Evolutionary conservation across 2,329 filamentous ascomycete species (phyloP).

Genomic region (Byssoonygena ceratinophila): DNA sequence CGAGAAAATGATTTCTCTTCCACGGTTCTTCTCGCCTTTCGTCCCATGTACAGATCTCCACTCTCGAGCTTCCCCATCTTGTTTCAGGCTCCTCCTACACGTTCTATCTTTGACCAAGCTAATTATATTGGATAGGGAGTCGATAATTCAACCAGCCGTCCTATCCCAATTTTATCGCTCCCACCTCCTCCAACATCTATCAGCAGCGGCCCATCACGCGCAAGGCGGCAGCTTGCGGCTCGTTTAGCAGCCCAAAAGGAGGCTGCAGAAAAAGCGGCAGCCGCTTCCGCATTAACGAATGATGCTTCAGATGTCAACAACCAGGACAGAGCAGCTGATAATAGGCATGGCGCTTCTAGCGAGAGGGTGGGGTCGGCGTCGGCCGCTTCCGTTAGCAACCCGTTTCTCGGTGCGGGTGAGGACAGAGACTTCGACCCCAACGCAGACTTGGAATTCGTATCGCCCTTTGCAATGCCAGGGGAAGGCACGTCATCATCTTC

Average conservation of each 20-base stretch:
- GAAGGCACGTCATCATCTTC: conserved; percentile 15
- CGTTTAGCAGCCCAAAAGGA: conserved; percentile 67
- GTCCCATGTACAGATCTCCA: background rate
- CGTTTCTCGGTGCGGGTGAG: conserved; percentile 5
- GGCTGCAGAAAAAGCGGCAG: conserved; percentile 41
- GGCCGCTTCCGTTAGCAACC: background rate
- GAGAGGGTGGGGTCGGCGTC: background rate
- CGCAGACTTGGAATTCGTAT: conserved; percentile 7
- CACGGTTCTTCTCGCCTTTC: background rate
- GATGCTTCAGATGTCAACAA: conserved; percentile 20
- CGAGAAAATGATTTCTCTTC: background rate
- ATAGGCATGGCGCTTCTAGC: background rate
- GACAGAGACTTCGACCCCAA: conserved; percentile 5
- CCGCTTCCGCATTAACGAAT: conserved; percentile 25
- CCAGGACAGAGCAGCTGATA: background rate
- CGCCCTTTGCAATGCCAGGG: conserved; percentile 4
- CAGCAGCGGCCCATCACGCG: conserved; percentile 76
- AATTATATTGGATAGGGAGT: background rate
- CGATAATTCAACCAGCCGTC: conserved; percentile 22
- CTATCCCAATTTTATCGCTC: conserved; percentile 35
- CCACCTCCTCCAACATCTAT: conserved; percentile 61
- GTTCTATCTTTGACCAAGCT: background rate
- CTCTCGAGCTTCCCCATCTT: background rate
- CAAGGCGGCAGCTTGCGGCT: conserved; percentile 79
- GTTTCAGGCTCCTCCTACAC: background rate